These are phyloP conservation scores for Nemania serpens DNA, from an alignment of 2,329 filamentous ascomycete species.

Conservation along the genomic window DNA sequence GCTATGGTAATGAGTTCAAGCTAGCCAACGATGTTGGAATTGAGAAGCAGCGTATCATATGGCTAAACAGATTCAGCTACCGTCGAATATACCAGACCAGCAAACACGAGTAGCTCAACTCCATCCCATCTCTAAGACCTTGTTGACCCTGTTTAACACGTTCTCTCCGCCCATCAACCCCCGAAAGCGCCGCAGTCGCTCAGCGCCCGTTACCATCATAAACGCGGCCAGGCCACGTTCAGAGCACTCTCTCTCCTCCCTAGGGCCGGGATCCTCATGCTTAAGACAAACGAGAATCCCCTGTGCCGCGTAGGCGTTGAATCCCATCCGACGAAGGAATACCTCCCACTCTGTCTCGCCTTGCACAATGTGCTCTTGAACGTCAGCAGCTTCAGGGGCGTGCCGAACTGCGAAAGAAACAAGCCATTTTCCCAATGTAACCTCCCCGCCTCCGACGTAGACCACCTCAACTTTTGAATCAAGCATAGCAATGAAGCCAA, in stretches of 20 bases:
- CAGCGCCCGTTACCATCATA: slow-evolving; percentile 57
- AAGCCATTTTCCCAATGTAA: slow-evolving; percentile 60
- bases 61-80: slow-evolving; percentile 20
- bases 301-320: slow-evolving; percentile 76
- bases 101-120: slow-evolving; percentile 34
- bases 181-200: slow-evolving; percentile 57
- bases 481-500: slow-evolving; percentile 52
- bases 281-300: slow-evolving; percentile 58
- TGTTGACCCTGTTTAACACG: slow-evolving; percentile 57
- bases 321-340: slow-evolving; percentile 66
- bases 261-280: slow-evolving; percentile 33
- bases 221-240: slow-evolving; percentile 58
- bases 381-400: slow-evolving; percentile 34
- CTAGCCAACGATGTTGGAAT: slow-evolving; percentile 5
- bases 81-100: background rate
- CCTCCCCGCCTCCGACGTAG: slow-evolving; percentile 56
- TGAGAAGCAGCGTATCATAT: slow-evolving; percentile 10
- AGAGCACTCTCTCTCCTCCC: slow-evolving; percentile 20
- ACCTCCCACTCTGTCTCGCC: slow-evolving; percentile 71
- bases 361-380: slow-evolving; percentile 47
- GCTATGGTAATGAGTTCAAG: background rate
- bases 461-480: slow-evolving; percentile 46
- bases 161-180: slow-evolving; percentile 57
- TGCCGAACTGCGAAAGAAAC: slow-evolving; percentile 55
- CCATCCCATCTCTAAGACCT: slow-evolving; percentile 57